Base-by-base conservation (phyloP, 192 early-diverging fungal genomes). In the Physocladia obscura region DNA sequence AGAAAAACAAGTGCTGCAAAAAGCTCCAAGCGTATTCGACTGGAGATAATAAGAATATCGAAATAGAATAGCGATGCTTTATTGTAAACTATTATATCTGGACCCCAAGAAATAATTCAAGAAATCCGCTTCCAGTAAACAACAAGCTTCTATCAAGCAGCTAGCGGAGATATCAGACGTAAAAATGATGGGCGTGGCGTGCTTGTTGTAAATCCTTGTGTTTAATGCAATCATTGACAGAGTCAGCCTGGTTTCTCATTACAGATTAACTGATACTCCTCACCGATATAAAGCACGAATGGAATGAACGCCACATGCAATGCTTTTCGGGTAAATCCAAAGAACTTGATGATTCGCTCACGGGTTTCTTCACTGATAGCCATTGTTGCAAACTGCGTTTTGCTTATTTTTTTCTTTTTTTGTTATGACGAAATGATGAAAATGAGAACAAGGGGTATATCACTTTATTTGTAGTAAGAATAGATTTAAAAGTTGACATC, bases 221-320 rank as follows among this genome's bases (percentile, higher is more conserved):
- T 11, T 3, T 22, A 3, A 2, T 11, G 31, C 13, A 4, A 4
- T 36, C 24, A 6, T 22, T 38, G 22, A 32, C 31, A 8, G 22
- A 3, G 4, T n/a, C 54, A 26, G 35, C 64, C 11, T 22, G 31
- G 21, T 13, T 26, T 17, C 4, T 29, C 47, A 50, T 19, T 0
- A 34, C 31, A 30, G 30, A 39, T 32, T 19, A 30, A n/a, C 57
- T 26, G 13, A 27, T 26, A 8, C 34, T 30, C 62, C 76, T 35
- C 49, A 83, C 82, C 82, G 40, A 83, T 59, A 75, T 81, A 83
- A 34, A 83, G 69, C 51, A 83, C 74, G 30, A 79, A 44, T 0
- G 82, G 82, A 67, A 83, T 83, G 75, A 79, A 83, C 4, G 75
- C 82, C 50, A 83, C 70, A 67, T 83, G 82, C 50, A 83, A 52